These are phyloP conservation scores for Gonapodya sp. DNA, from an alignment of 192 early-diverging fungal genomes.

Conservation along the genomic window DNA sequence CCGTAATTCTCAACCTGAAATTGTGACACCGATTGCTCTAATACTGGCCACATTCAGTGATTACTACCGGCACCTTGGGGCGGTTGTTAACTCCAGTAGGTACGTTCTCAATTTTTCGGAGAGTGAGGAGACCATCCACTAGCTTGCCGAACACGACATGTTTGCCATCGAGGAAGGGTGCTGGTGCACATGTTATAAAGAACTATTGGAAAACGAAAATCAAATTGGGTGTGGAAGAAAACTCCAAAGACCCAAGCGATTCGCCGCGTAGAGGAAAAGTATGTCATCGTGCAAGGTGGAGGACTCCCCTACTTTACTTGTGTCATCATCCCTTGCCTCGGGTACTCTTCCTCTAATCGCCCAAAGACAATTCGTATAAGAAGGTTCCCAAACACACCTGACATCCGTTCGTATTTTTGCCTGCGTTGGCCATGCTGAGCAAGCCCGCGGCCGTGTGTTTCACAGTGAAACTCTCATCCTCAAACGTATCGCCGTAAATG, in stretches of 20 bases:
- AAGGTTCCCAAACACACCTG: constrained; percentile 43
- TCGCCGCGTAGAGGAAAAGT: too few relatives aligned
- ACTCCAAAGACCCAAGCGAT: too few relatives aligned
- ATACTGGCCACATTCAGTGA: constrained; percentile 68
- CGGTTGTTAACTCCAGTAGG: constrained; percentile 76
- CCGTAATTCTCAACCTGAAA: not conserved
- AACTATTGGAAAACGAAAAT: too few relatives aligned
- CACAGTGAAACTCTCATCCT: constrained; percentile 77
- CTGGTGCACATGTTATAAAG: constrained; percentile 82
- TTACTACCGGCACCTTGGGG: constrained; percentile 74
- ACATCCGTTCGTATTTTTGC: constrained; percentile 78
- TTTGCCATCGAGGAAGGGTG: constrained; percentile 79
- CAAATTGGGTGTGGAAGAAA: too few relatives aligned
- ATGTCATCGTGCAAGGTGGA: too few relatives aligned
- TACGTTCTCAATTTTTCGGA: constrained; percentile 92
- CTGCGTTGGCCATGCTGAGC: constrained; percentile 83
- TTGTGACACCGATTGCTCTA: constrained; percentile 16
- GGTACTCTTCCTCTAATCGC: too few relatives aligned
- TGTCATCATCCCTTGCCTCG: too few relatives aligned
- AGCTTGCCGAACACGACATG: constrained; percentile 83
- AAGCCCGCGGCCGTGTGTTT: constrained; percentile 78
- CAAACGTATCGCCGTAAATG: constrained; percentile 72
- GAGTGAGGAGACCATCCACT: constrained; percentile 73
- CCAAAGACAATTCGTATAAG: too few relatives aligned
- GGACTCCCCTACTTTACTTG: too few relatives aligned